Base-by-base conservation (phyloP, 2,329 filamentous ascomycete genomes). In the Penicillium rolfsii region DNA sequence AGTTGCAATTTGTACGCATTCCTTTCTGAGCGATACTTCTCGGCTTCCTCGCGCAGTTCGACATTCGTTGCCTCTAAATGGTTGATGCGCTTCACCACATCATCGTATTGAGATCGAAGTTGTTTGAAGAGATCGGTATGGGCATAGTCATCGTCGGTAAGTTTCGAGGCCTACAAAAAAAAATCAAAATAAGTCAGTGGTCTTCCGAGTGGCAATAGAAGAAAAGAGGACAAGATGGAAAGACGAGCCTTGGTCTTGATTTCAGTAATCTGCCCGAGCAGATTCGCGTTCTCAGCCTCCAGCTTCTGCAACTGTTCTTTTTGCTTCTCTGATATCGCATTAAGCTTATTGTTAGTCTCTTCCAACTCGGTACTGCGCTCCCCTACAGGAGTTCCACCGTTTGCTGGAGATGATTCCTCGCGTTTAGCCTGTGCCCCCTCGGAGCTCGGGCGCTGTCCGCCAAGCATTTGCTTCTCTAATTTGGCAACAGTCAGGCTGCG, bases 91-190 rank as follows among this genome's bases (percentile, higher is more conserved):
- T 91, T 94, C 68, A 97, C 92, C 8, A 96, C 86, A 69, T 98
- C 94, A 71, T 98, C 95, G 70, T 96, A 91, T 70, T 97, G 92
- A 26, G 85, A 85, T 78, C 93, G 96, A 72, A 97, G 85, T 64
- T 91, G 87, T 78, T 97, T 98, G 84, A 97, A 99, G 3, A 97
- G 84, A 70, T 97, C 93, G 4, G 93, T 97, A 59, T 92, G 88
- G 43, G 93, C 89, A 73, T 96, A 98, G 70, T 99, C 95, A 64
- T 99, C 95, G 70, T 99, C 95, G 0, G 91, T 90, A 48, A 93
- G 81, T 58, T 86, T 88, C 14, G 91, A 88, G 52, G 91, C 82
- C 74, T 88, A 55, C 14, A 52, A 56, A 7, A 38, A 7, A 38
- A 9, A 11, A 55, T 50, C 43, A 12, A 16, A 45, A 43, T 58